A percentile compares a stretch with the other conserved stretches of the same genome.
Evolutionary conservation across 495 filamentous ascomycete genomes (phyloP).

Genomic region (Xylaria acuta): DNA sequence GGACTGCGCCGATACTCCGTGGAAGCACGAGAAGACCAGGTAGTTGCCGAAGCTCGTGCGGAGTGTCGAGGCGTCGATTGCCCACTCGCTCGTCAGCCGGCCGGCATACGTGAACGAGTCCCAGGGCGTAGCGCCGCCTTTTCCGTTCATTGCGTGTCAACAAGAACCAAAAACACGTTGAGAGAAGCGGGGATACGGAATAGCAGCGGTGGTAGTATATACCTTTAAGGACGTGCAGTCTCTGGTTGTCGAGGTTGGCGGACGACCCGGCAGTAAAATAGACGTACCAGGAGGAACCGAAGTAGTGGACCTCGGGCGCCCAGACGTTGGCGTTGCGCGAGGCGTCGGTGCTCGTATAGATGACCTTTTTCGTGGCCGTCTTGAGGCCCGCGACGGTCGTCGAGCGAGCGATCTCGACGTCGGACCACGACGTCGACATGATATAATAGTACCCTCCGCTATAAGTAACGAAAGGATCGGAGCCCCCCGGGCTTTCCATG

Average conservation of each 20-base stretch:
- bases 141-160: conserved; percentile 16
- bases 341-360: conserved; percentile 49
- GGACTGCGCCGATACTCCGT: conserved; percentile 48
- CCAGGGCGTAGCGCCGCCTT: conserved; percentile 52
- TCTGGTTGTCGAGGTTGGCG: conserved; percentile 43
- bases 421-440: conserved; percentile 53
- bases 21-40: conserved; percentile 56
- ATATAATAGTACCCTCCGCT: conserved; percentile 62
- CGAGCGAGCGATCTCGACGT: conserved; percentile 57
- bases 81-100: conserved; percentile 49
- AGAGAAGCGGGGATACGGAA: conserved; percentile 3
- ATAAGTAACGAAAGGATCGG: conserved; percentile 57
- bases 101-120: conserved; percentile 46
- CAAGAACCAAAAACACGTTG: neutral
- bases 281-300: conserved; percentile 57
- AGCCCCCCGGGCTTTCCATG: conserved; percentile 33
- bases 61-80: conserved; percentile 55
- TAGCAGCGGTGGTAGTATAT: neutral
- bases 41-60: conserved; percentile 47
- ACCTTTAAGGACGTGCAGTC: conserved; percentile 47
- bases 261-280: conserved; percentile 44
- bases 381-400: conserved; percentile 57
- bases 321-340: conserved; percentile 59
- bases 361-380: conserved; percentile 53
- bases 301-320: conserved; percentile 61